Percentiles rank a stretch among this genome's conserved stretches.
Evolutionary conservation across 169 alveolate genomes (phyloP).

Genomic region (Plasmodium sp.): DNA sequence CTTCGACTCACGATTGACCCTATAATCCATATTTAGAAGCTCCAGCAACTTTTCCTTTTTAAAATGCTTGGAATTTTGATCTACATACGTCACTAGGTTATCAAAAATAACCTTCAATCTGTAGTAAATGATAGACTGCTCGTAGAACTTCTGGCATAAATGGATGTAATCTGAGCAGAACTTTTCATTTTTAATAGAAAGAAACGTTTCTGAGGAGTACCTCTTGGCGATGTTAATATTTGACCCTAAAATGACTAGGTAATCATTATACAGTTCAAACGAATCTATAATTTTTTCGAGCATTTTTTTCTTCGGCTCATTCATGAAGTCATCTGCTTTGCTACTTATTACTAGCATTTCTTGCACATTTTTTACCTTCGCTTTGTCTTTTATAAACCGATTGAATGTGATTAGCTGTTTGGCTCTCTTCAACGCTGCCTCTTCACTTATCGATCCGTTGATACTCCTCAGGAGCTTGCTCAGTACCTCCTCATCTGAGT

Average conservation of each 20-base stretch:
- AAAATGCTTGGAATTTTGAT: background rate
- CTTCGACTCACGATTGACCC: background rate
- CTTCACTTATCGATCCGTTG: background rate
- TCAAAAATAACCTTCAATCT: background rate
- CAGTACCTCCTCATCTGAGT: background rate
- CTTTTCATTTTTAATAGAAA: background rate
- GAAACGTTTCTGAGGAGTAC: background rate
- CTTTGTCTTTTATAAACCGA: background rate
- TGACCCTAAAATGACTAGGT: background rate
- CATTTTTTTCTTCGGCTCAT: background rate
- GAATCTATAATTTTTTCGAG: background rate
- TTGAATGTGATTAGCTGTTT: conserved; percentile 5
- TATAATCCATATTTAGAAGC: background rate
- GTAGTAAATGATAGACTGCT: background rate
- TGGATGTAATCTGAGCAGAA: conserved; percentile 9
- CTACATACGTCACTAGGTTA: background rate
- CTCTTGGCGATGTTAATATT: background rate
- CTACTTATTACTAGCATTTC: conserved; percentile 26
- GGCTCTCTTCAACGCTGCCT: background rate
- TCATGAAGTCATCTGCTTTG: background rate
- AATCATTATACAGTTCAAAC: background rate
- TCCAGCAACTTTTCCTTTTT: background rate
- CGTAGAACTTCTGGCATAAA: conserved; percentile 33
- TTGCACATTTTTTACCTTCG: background rate
- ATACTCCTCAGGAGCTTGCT: background rate